Evolutionary conservation across 1,284 basidiomycete species (phyloP), one percentile per base, ranked within the genome.

Genomic region (Ganoderma resinaceum): DNA sequence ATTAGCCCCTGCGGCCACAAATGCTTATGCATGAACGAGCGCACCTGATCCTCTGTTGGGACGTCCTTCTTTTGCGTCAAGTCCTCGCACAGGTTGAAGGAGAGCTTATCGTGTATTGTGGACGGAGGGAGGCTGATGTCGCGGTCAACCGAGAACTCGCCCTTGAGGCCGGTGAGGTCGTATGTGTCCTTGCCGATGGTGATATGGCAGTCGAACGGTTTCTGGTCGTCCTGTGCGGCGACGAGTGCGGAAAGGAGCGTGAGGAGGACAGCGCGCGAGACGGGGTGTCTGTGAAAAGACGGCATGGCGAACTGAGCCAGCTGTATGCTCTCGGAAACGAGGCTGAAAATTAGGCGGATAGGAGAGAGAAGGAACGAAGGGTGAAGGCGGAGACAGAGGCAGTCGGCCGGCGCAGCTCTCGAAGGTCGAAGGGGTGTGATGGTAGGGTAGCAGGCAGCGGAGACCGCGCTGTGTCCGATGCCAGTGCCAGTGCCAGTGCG

Each of bases 1-100:
- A 67, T 71, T 52, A 71, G 68, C 43, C 53, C 62, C 3, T 69
- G 16, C 20, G 49, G n/a, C 58, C 58, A 29, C n/a, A 37, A 20
- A n/a, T 31, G 31, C 5, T 33, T 12, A 52, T 20, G 9, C 35
- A 38, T 43, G 16, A 4, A n/a, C n/a, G n/a, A 37, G 76, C 85
- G 73, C 78, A 93, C 93, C 86, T 94, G 92, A 79, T 95, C 93
- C 42, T 79, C 76, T 6, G 86, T 81, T 46, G 84, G 74, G 23
- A 91, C 80, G 52, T 76, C 83, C 42, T 86, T 84, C 70, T 83
- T 76, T 38, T 67, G 72, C 60, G 82, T 77, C 68, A 95, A 77
- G 69, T 91, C 87, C n/a, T 78, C 82, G 74, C 93, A 95, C 18
- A 85, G 68, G 73, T 85, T 78, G 74, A 85, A 84, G 61, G 78